phyloP scores from a whole-genome alignment of 176 grass and related monocot species.

The Canna indica region DNA sequence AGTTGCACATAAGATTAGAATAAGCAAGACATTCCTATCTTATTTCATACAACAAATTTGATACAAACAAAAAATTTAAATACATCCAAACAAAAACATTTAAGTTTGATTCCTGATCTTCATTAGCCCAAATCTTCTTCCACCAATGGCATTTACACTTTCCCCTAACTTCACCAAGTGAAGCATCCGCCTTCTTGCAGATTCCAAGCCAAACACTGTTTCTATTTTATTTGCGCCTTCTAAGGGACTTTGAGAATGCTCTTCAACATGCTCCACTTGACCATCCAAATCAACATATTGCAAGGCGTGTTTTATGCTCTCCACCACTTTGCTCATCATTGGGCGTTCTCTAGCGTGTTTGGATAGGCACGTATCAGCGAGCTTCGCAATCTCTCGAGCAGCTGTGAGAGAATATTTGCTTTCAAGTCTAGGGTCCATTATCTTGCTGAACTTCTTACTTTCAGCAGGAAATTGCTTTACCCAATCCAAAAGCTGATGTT shows the following conservation, averaged over 20 bases:
- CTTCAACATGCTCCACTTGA: background rate
- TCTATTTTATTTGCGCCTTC: no score
- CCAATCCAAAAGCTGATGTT: constrained; percentile 63
- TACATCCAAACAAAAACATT: no score
- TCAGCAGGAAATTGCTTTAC: constrained; percentile 32
- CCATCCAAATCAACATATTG: constrained; percentile 42
- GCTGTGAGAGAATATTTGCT: constrained; percentile 34
- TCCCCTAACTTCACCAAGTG: constrained; percentile 42
- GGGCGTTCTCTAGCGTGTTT: constrained; percentile 44
- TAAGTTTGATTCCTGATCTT: constrained; percentile 15
- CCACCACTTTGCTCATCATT: constrained; percentile 40
- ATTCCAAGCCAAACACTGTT: no score
- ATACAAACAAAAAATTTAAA: no score
- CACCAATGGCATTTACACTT: constrained; percentile 21
- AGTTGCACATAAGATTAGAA: no score
- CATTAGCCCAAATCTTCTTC: constrained; percentile 34
- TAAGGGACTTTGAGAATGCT: background rate
- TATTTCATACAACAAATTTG: no score
- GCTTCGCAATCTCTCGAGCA: constrained; percentile 32
- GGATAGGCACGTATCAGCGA: constrained; percentile 43
- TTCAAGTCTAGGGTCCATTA: constrained; percentile 46
- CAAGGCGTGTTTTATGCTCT: constrained; percentile 30
- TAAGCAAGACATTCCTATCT: no score
- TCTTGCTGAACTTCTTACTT: constrained; percentile 23
- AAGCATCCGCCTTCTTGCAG: constrained; percentile 40